Evolutionary conservation across 139 green algal genomes (phyloP).

Genomic region (Chlorella sp.): DNA sequence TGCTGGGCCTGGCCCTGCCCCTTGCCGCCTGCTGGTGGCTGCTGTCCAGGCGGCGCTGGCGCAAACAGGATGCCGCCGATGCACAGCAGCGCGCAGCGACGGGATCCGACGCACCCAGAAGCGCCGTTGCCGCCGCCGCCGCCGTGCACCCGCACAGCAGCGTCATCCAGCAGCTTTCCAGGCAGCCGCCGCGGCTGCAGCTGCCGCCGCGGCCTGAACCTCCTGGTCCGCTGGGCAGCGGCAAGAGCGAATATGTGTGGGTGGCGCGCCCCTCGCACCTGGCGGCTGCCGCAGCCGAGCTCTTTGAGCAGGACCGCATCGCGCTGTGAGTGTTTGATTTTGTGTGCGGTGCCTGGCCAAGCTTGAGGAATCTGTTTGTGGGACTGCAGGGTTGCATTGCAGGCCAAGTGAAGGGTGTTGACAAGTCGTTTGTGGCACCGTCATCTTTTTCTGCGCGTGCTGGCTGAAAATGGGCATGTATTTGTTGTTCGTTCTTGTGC

Average conservation of each 20-base stretch:
- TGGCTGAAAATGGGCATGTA: too few species aligned
- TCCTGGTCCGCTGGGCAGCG: not conserved
- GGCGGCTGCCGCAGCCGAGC: constrained; percentile 25
- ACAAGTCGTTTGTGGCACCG: too few species aligned
- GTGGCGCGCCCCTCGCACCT: constrained; percentile 46
- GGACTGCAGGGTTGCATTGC: too few species aligned
- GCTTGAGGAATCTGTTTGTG: too few species aligned
- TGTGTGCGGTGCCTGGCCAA: too few species aligned
- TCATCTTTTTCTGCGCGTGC: too few species aligned
- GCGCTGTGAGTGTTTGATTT: constrained; percentile 58
- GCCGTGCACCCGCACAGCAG: not conserved
- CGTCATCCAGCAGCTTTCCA: not conserved
- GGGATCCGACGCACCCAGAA: not conserved
- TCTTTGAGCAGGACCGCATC: constrained; percentile 43
- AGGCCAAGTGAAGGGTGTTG: too few species aligned
- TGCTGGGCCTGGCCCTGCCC: not conserved
- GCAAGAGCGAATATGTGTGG: constrained; percentile 36
- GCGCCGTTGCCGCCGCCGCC: not conserved
- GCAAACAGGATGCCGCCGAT: not conserved
- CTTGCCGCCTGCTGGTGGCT: not conserved
- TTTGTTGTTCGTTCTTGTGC: too few species aligned
- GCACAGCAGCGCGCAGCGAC: not conserved
- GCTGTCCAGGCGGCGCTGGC: not conserved
- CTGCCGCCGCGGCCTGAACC: not conserved
- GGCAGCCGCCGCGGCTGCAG: not conserved